Conservation (phyloP, 2,329 filamentous ascomycete species). For the Coniochaeta hoffmannii region DNA sequence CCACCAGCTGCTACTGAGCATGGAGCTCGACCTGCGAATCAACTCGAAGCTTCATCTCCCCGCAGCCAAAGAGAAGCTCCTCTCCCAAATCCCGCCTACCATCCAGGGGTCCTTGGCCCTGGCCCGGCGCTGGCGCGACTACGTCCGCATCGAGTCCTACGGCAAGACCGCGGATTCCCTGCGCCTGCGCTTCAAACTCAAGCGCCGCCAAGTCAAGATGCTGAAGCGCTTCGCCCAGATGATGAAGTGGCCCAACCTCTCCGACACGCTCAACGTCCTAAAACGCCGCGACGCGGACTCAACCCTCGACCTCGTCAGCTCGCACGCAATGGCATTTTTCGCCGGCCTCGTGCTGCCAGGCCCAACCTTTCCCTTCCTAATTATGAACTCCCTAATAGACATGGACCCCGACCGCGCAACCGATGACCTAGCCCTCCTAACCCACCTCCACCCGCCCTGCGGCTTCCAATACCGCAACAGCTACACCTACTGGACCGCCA, state of each 20-base stretch:
- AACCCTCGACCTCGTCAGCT: slow-evolving; percentile 52
- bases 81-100: slow-evolving; percentile 58
- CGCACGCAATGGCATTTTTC: slow-evolving; percentile 71
- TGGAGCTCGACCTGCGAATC: slow-evolving; percentile 66
- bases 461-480: slow-evolving; percentile 70
- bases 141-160: slow-evolving; percentile 58
- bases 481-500: slow-evolving; percentile 70
- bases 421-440: slow-evolving; percentile 58
- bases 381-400: slow-evolving; percentile 73
- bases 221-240: slow-evolving; percentile 60
- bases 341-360: slow-evolving; percentile 67
- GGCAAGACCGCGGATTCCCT: slow-evolving; percentile 48
- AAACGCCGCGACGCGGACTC: slow-evolving; percentile 52
- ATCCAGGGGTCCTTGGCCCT: slow-evolving; percentile 68
- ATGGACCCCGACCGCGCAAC: slow-evolving; percentile 62
- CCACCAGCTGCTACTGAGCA: slow-evolving; percentile 66
- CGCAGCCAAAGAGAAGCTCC: slow-evolving; percentile 56
- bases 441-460: slow-evolving; percentile 59
- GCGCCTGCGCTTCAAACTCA: slow-evolving; percentile 55
- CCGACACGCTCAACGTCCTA: slow-evolving; percentile 54
- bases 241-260: slow-evolving; percentile 72
- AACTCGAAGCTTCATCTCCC: slow-evolving; percentile 54
- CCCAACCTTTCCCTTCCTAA: slow-evolving; percentile 60
- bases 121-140: slow-evolving; percentile 65
- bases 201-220: slow-evolving; percentile 61